Percentiles rank a stretch among this genome's conserved stretches.
These are phyloP conservation scores for Casaregolazyma suthepensis DNA, from an alignment of 1,139 yeast genomes.

Conservation along the genomic window DNA sequence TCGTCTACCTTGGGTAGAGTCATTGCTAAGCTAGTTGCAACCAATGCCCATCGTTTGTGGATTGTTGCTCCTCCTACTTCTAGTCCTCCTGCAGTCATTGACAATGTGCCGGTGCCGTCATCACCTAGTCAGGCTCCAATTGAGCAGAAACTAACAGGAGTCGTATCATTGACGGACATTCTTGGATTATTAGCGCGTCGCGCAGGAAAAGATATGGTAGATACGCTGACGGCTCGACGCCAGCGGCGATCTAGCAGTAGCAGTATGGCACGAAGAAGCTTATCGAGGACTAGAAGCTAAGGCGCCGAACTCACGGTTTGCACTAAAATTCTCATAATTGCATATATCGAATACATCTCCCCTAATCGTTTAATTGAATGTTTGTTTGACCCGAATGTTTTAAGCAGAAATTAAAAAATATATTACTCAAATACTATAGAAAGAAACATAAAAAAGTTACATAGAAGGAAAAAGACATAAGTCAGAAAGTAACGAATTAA, in stretches of 20 bases:
- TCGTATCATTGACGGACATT: constrained; percentile 84
- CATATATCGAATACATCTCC: not conserved
- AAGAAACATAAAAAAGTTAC: not conserved
- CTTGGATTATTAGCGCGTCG: constrained; percentile 71
- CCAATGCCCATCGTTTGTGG: constrained; percentile 91
- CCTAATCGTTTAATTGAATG: too few relatives aligned
- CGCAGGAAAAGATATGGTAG: constrained; percentile 60
- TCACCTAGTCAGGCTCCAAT: constrained; percentile 23
- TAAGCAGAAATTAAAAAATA: too few relatives aligned
- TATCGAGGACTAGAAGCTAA: constrained; percentile 3
- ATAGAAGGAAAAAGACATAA: not conserved
- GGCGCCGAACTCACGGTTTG: not conserved
- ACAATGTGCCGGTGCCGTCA: constrained; percentile 12
- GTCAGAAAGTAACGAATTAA: too few relatives aligned
- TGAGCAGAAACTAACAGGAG: constrained; percentile 62
- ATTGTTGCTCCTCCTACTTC: constrained; percentile 57
- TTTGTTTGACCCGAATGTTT: too few relatives aligned
- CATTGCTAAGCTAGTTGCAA: constrained; percentile 90
- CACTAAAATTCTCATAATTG: not conserved
- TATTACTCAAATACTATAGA: not conserved
- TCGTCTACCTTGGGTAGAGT: constrained; percentile 79
- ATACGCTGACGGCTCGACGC: constrained; percentile 79
- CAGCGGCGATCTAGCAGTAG: constrained; percentile 56
- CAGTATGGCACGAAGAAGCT: constrained; percentile 20
- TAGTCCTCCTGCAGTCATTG: constrained; percentile 11